Base-by-base conservation (phyloP, 1,284 basidiomycete genomes). In the Rugosomyces carneus region DNA sequence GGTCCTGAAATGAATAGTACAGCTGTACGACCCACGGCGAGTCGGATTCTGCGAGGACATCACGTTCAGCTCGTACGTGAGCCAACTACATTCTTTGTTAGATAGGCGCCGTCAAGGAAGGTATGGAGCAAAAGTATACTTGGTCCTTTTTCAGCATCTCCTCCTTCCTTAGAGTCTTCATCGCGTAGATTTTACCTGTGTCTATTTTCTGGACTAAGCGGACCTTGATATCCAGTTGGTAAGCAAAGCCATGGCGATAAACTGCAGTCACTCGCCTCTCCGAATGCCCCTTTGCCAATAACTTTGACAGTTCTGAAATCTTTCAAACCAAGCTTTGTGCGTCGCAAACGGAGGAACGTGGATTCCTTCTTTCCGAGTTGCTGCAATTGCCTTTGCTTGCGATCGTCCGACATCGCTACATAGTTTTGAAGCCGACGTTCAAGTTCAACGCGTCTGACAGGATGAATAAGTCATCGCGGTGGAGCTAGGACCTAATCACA, bases 71-170 rank as follows among this genome's bases (percentile, higher is more conserved):
- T 43, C 76, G 75, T 71, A 81, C 89, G 78, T 99, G 96, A 7
- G 96, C 96, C 38, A 99, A 78, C 90, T 98, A 49, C n/a, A 75
- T 74, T 70, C 36, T 72, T 51, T 77, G 72, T 31, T 73, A 74
- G 44, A 73, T 74, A 3, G 73, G 72, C 46, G 74, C 44, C 49
- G 34, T 4, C 8, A 37, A 20, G 34, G 36, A 19, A 36, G 26
- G 45, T 16, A 18, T 42, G 42, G 13, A 27, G 21, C 15, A 13
- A 16, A 20, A 43, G 10, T 62, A 40, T 51, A 88, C 92, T 75
- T 97, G 93, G 60, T 99, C 95, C 67, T 97, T 97, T 67, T 98
- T 97, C 68, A 99, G 83, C 95, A 99, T 99, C 64, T 98, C 95
- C 51, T 89, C 89, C 73, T 99, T 99, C 64, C 89, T 86, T 61